Evolutionary conservation across 805 yeast genomes (phyloP), one percentile per base, ranked within the genome.

Genomic region (Vanderwaltozyma polyspora): DNA sequence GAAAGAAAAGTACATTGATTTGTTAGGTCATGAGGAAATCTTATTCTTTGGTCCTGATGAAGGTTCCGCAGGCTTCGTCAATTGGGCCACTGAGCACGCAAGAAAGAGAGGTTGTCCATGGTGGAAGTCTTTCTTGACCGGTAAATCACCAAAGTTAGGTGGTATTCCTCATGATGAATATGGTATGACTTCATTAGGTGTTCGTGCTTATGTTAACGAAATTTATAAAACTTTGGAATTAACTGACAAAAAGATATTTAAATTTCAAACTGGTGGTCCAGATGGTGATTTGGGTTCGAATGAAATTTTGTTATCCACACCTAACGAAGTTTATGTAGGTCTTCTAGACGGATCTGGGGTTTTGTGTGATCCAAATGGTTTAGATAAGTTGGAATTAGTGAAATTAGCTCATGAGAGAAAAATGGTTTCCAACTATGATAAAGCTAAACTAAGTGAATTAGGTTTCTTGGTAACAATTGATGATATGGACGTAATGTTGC

Each of bases 31-130:
- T 52, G 84, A 82, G 32, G 98, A 89, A 67, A 89, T 91, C 49
- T 66, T 91, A 48, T 89, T 84, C 60, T 80, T 89, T 78, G 98
- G 98, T 36, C 98, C 98, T n/a, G 98, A 89, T 64, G 98, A 89
- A 68, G 94, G 94, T 59, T 87, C 97, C 34, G 97, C 98, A 15
- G 80, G 79, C 17, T 79, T 82, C 52, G 94, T 86, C 34, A 87
- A 91, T 60, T 89, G 97, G 97, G 97, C 98, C 9, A 91, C 97
- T 18, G 63, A 76, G 46, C 97, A 89, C 57, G 97, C 98, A 19
- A 76, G 81, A 51, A 62, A 65, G 37, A 78, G 98, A 62, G 94
- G 94, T 42, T 95, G 97, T 31, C 80, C 86, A 34, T 85, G 95
- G 86, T 89, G 98, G 98, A 89, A 85, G 63, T 89, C 97, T 1